Conservation (phyloP, 2,329 filamentous ascomycete species). For the Apiospora saccharicola region DNA sequence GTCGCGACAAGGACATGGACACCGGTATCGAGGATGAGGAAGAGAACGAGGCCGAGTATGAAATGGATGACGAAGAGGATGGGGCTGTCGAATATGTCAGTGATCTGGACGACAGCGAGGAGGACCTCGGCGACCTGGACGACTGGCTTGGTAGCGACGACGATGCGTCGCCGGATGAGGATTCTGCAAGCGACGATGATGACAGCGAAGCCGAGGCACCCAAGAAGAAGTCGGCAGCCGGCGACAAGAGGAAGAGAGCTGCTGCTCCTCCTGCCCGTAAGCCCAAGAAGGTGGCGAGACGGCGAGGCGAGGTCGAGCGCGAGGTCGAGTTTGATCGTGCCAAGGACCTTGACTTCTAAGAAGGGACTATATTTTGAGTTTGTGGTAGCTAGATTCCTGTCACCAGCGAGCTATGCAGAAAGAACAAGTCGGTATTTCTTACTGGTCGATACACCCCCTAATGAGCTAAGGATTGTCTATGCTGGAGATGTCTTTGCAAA, state of each 20-base stretch:
- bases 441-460: background rate
- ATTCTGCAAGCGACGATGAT: slow-evolving; percentile 64
- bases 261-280: slow-evolving; percentile 44
- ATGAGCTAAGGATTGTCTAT: background rate
- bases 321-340: slow-evolving; percentile 67
- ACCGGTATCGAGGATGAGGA: slow-evolving; percentile 84
- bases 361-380: background rate
- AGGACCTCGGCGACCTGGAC: slow-evolving; percentile 81
- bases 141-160: slow-evolving; percentile 87
- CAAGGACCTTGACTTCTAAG: slow-evolving; percentile 42
- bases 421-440: background rate
- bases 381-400: background rate
- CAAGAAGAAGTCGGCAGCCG: slow-evolving; percentile 55
- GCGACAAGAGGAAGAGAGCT: slow-evolving; percentile 55
- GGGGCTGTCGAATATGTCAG: slow-evolving; percentile 91
- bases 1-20: slow-evolving; percentile 86
- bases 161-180: slow-evolving; percentile 63
- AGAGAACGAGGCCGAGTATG: slow-evolving; percentile 71
- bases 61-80: slow-evolving; percentile 71
- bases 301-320: slow-evolving; percentile 79
- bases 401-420: background rate
- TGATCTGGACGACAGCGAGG: slow-evolving; percentile 85
- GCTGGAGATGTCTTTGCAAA: slow-evolving; percentile 3
- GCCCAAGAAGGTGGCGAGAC: slow-evolving; percentile 63
- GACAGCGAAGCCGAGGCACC: slow-evolving; percentile 65